Evolutionary conservation across 352 stramenopile species (phyloP), one percentile per base, ranked within the genome.

Genomic region (Phytophthora meadii): DNA sequence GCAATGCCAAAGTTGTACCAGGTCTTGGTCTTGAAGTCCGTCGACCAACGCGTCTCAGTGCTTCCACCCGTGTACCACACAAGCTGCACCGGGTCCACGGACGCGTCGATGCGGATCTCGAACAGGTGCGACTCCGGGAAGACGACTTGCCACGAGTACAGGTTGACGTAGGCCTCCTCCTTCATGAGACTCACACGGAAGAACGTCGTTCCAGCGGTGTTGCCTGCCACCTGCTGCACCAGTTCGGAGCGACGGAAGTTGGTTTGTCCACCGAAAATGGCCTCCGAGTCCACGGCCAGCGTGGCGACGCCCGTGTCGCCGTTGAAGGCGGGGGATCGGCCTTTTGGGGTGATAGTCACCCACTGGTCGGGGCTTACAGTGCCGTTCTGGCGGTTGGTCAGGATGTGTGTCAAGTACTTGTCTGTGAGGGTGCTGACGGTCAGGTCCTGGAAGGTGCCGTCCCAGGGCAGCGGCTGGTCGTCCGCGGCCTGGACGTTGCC

Each of bases 1-100:
- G 71, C 76, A 32, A 90, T 82, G 24, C 82, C 82, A 48, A 90
- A 86, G 74, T 88, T 88, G 71, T 88, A 88, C 81, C 81, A 90
- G 42, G 79, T 90, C 27, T 65, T 49, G 59, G 58, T 65, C 65
- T 70, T 49, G 61, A 90, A 86, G 36, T 86, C 70, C 28, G 71
- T 76, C 50, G 72, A 65, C 77, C 82, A 90, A 57, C 80, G 75
- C 24, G 83, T 76, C 27, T 84, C 71, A 14, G 68, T 71, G 48
- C 65, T 69, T 44, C 72, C 61, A 42, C 77, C 77, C 19, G 74
- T 88, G 64, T 80, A 75, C 63, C 75, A 90, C 49, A 87, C 68
- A 45, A 90, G 71, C 76, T 81, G 74, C 14, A 72, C 73, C 24
- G 81, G 79, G 60, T 73, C 59, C 54, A 72, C 59, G 32, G 72